These are phyloP conservation scores for Stachybotrys chlorohalonatus DNA, from an alignment of 2,329 filamentous ascomycete species.

Conservation along the genomic window DNA sequence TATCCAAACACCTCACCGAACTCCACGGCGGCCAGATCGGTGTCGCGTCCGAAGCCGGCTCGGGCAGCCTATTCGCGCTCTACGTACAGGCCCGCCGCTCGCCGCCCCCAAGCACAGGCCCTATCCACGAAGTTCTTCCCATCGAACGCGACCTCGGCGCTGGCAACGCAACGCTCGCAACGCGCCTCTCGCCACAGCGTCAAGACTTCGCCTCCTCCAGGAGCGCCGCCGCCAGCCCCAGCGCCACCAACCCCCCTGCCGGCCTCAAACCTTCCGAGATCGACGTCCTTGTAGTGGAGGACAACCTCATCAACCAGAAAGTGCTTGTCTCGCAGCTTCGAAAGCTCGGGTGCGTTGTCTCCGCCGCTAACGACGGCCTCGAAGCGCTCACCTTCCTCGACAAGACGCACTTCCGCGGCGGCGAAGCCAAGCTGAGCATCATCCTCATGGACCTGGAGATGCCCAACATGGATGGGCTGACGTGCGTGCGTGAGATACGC, in stretches of 20 bases:
- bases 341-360: slow-evolving; percentile 49
- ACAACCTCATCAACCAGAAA: slow-evolving; percentile 61
- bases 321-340: slow-evolving; percentile 55
- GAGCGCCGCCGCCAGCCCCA: not conserved
- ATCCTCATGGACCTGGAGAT: slow-evolving; percentile 40
- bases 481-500: slow-evolving; percentile 30
- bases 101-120: slow-evolving; percentile 7
- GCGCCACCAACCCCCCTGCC: not conserved
- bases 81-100: slow-evolving; percentile 49
- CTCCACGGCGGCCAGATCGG: slow-evolving; percentile 58
- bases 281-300: slow-evolving; percentile 55
- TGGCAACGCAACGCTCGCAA: not conserved
- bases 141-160: not conserved
- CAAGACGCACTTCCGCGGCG: slow-evolving; percentile 19
- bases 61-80: slow-evolving; percentile 54
- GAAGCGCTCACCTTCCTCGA: slow-evolving; percentile 38
- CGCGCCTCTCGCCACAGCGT: not conserved
- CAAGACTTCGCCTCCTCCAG: not conserved
- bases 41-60: slow-evolving; percentile 46
- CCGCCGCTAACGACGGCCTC: slow-evolving; percentile 53
- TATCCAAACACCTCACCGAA: slow-evolving; percentile 53
- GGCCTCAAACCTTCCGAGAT: slow-evolving; percentile 31
- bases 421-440: slow-evolving; percentile 20
- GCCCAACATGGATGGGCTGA: slow-evolving; percentile 38
- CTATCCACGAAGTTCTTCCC: not conserved